phyloP scores from a whole-genome alignment of 1,284 basidiomycete species.

The Marasmius sp. region DNA sequence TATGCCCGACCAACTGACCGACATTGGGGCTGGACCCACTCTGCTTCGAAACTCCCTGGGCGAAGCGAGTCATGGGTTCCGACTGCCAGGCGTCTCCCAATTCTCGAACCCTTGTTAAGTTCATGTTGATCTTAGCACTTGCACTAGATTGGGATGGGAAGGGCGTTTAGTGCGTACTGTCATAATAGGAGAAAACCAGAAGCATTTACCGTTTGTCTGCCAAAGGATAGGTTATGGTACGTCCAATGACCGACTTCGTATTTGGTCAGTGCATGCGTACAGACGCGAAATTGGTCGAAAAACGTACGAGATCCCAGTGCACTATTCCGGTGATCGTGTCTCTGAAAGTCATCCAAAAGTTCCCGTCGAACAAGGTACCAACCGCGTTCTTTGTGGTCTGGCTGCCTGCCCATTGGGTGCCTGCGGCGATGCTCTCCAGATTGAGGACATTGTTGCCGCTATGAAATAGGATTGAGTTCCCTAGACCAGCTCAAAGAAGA shows the following conservation, averaged over 20 bases:
- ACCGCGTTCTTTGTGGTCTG: constrained; percentile 42
- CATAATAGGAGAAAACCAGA: too few species aligned
- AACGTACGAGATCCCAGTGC: constrained; percentile 68
- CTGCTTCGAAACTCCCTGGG: constrained; percentile 30
- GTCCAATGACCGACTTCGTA: constrained; percentile 53
- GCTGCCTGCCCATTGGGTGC: constrained; percentile 51
- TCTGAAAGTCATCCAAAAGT: constrained; percentile 67
- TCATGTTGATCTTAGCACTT: constrained; percentile 53
- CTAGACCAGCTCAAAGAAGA: not conserved
- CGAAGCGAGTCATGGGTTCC: constrained; percentile 38
- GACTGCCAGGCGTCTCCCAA: constrained; percentile 56
- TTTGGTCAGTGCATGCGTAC: not conserved
- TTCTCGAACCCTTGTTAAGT: constrained; percentile 49
- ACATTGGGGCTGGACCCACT: constrained; percentile 49
- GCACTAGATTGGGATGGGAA: not conserved
- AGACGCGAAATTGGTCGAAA: not conserved
- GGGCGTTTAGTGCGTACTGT: not conserved
- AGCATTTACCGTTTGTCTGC: constrained; percentile 52
- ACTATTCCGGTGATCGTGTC: constrained; percentile 54
- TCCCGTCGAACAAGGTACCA: constrained; percentile 47
- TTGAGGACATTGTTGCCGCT: constrained; percentile 53
- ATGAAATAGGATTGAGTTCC: not conserved
- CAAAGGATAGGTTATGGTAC: constrained; percentile 64
- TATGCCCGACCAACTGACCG: constrained; percentile 57
- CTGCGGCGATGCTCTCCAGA: constrained; percentile 50